Conservation (phyloP, 2,329 filamentous ascomycete genomes). For the Fusarium citri region DNA sequence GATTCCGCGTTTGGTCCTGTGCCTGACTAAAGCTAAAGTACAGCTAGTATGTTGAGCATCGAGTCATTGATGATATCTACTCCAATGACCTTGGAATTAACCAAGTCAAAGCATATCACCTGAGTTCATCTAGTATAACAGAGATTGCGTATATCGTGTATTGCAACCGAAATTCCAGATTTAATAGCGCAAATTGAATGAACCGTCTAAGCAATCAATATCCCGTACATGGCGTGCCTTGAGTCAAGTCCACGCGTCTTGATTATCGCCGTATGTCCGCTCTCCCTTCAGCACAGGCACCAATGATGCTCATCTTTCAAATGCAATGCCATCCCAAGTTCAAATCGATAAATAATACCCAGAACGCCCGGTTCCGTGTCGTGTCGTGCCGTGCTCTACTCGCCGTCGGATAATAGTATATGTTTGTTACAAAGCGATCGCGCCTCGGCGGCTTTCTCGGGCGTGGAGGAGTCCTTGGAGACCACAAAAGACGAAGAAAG, state of each 20-base stretch:
- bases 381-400: slow-evolving; percentile 41
- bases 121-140: background rate
- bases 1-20: background rate
- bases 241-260: slow-evolving; percentile 21
- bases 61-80: background rate
- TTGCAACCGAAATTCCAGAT: background rate
- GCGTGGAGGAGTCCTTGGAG: slow-evolving; percentile 89
- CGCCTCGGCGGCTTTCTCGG: slow-evolving; percentile 83
- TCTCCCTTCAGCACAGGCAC: slow-evolving; percentile 6
- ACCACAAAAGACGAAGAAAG: slow-evolving; percentile 91
- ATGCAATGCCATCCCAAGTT: slow-evolving; percentile 43
- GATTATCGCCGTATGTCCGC: slow-evolving; percentile 27
- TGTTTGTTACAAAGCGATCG: slow-evolving; percentile 75
- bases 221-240: slow-evolving; percentile 36
- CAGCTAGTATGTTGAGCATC: background rate
- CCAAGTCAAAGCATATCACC: background rate
- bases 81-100: background rate
- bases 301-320: slow-evolving; percentile 35
- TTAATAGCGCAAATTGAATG: slow-evolving; percentile 22
- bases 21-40: background rate
- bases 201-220: slow-evolving; percentile 42
- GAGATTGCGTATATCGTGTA: background rate
- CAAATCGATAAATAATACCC: slow-evolving; percentile 42
- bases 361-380: slow-evolving; percentile 46
- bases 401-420: slow-evolving; percentile 11